Base-by-base conservation (phyloP, 2,329 filamentous ascomycete genomes). In the Xylariaceae sp. region DNA sequence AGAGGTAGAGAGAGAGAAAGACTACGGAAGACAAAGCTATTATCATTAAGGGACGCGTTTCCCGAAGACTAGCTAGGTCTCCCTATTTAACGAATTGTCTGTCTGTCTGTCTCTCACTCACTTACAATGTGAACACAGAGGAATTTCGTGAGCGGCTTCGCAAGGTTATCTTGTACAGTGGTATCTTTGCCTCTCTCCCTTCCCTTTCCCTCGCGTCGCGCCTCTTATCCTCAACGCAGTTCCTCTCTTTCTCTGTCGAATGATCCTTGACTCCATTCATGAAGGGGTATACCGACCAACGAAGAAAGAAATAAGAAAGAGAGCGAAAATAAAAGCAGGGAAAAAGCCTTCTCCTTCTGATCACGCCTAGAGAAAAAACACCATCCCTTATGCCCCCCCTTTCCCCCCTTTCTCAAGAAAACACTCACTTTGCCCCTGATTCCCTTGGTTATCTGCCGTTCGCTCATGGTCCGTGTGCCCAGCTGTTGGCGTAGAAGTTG, bases 401-500 rank as follows among this genome's bases (percentile, higher is more conserved):
- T 22, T 18, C 12, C 5, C 19, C 21, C 36, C 5, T 21, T 4
- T 18, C 19, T 42, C 6, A 9, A 37, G 16, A 19, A 9, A 6
- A 10, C 18, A 40, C 15, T 15, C 10, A 3, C 5, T 26, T 26
- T 26, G 26, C 26, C 26, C 26, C 26, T 26, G 4, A 26, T 8
- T 26, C 8, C 8, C 26, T 8, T 8, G 26, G 8, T 26, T 26
- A 43, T 22, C 3, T 16, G n/a, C n/a, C 18, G 2, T 12, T 39
- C 15, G 12, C 15, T 52, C 26, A 57, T 3, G 49, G 55, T 5
- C 55, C 55, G 12, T 44, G 43, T 8, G 63, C 55, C 62, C 65
- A 67, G 34, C 65, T 67, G n/a, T 63, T 66, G 6, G 54, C 62
- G 43, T 67, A 66, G 13, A 51, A 57, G 19, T 61, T 56, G 15